A percentile compares a stretch with the other conserved stretches of the same genome.
phyloP scores from a whole-genome alignment of 169 alveolate genomes.

The Babesia divergens region DNA sequence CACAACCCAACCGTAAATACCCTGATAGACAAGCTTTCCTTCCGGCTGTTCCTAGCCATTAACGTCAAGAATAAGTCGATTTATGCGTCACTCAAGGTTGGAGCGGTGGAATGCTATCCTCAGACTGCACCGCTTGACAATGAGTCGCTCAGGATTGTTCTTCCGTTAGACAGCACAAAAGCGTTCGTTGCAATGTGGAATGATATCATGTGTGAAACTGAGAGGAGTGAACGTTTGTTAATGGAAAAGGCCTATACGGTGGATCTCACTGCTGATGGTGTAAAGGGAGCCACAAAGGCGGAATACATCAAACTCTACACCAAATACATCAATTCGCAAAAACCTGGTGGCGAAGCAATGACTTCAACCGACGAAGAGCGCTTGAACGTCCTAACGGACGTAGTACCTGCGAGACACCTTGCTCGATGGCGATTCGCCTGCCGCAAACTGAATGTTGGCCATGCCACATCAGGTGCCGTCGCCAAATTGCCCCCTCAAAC shows the following conservation, averaged over 20 bases:
- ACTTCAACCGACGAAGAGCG: conserved; percentile 60
- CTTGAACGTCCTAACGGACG: conserved; percentile 71
- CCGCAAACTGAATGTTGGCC: conserved; percentile 48
- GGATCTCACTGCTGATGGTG: conserved; percentile 73
- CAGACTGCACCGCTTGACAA: conserved; percentile 50
- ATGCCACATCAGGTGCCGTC: conserved; percentile 37
- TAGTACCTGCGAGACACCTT: conserved; percentile 80
- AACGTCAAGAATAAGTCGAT: conserved; percentile 57
- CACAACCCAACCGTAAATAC: background rate
- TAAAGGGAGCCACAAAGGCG: conserved; percentile 71
- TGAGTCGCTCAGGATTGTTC: conserved; percentile 68
- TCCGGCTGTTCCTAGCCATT: conserved; percentile 50
- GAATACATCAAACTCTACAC: conserved; percentile 77
- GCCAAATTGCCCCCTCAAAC: conserved; percentile 24
- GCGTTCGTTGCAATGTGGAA: conserved; percentile 72
- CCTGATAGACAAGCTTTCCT: conserved; percentile 50
- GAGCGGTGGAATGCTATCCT: conserved; percentile 61
- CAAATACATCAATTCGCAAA: conserved; percentile 55
- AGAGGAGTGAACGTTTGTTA: conserved; percentile 68
- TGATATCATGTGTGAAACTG: conserved; percentile 65
- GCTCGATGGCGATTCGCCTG: conserved; percentile 82
- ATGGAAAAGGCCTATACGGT: conserved; percentile 75
- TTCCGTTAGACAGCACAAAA: conserved; percentile 69
- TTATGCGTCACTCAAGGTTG: conserved; percentile 51
- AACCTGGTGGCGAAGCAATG: conserved; percentile 47